Base-by-base conservation (phyloP, 1,139 yeast species). In the Blastobotrys niveus region DNA sequence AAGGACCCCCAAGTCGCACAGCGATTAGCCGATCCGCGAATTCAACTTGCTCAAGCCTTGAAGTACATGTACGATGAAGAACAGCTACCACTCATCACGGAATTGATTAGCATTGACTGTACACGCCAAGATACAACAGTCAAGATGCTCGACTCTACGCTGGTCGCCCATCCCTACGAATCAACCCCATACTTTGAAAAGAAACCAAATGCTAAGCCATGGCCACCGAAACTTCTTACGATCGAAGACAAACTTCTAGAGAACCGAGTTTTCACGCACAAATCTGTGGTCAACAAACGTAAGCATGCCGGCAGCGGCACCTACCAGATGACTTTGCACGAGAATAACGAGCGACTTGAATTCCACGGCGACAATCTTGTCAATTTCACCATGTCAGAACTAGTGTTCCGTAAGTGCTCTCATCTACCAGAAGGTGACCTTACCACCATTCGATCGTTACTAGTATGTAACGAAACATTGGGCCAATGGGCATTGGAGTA, bases 361-460 rank as follows among this genome's bases (percentile, higher is more conserved):
- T 93, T 88, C 60, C 67, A 88, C 35, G 99, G 99, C 18, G 99
- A 93, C 65, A 81, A 97, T 0, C 77, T 88, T 17, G 68, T 91
- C 52, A 86, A 88, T 58, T 77, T 77, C 49, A 70, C 82, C 37
- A 80, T 85, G 40, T 82, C 96, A 0, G 68, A 77, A 50, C 72
- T 87, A 40, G 71, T 87, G 17, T 87, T 74, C 57, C 71, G 74
- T 27, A 66, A 75, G 48, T 83, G 82, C 56, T 91, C 94, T 0
- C 67, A 72, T 40, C 81, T 80, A 32, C 70, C 80, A 19, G 98
- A 93, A 70, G 98, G 98, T 31, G 81, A 79, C 36, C 66, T 93
- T 51, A 80, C 96, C 0, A 72, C 72, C 46, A 68, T 84, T 45
- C 76, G 98, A 55, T 73, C 89, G 5, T 72, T 70, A 47, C 65